Conservation (phyloP, 129 eudicot species). For the Artemisia argyi region DNA sequence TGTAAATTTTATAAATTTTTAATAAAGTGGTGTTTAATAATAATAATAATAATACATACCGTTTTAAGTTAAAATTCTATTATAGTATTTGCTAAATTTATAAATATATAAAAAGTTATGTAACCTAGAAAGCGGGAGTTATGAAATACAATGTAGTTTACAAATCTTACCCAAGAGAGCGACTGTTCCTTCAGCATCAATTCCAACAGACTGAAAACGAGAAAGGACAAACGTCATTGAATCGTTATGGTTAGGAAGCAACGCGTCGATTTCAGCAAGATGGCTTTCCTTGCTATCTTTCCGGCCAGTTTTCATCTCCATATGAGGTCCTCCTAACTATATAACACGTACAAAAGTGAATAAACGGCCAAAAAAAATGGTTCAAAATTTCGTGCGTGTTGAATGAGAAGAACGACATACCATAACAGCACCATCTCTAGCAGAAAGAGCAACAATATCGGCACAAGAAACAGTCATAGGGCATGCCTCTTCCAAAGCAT, state of each 20-base stretch:
- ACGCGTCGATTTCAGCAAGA: constrained; percentile 45
- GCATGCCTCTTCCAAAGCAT: constrained; percentile 64
- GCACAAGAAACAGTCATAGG: constrained; percentile 90
- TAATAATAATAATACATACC: no score
- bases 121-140: neutral
- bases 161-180: constrained; percentile 61
- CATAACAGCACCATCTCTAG: constrained; percentile 71
- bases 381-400: neutral
- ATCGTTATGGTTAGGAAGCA: constrained; percentile 75
- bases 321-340: constrained; percentile 77
- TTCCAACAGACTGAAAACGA: constrained; percentile 61
- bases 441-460: constrained; percentile 81
- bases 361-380: neutral
- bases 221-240: constrained; percentile 52
- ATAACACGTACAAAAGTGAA: constrained; percentile 4
- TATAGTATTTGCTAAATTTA: no score
- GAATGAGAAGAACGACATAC: constrained; percentile 32
- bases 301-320: constrained; percentile 84
- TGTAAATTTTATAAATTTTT: no score
- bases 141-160: neutral
- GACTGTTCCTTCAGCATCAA: constrained; percentile 83
- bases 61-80: no score
- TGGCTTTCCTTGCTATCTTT: constrained; percentile 64
- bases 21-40: no score
- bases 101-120: no score